Evolutionary conservation across 176 grass and related monocot species (phyloP).

Genomic region (Hordeum marinum): DNA sequence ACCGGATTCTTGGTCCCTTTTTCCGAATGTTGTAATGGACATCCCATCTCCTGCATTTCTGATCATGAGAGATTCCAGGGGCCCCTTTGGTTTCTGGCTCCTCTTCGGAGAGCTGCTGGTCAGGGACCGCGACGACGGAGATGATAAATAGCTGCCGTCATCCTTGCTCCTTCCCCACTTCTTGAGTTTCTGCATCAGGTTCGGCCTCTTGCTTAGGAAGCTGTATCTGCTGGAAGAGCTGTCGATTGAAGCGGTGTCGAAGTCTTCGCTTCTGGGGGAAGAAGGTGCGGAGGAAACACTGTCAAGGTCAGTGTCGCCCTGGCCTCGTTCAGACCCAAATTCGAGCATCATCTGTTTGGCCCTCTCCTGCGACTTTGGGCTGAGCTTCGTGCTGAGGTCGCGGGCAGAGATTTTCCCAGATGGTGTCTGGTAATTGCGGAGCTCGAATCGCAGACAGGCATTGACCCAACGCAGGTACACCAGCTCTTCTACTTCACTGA

Average conservation of each 20-base stretch:
- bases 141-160: slow-evolving; percentile 43
- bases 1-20: slow-evolving; percentile 54
- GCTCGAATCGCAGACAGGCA: slow-evolving; percentile 83
- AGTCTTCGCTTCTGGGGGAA: slow-evolving; percentile 78
- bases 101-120: slow-evolving; percentile 46
- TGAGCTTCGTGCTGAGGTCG: slow-evolving; percentile 78
- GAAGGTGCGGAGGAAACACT: slow-evolving; percentile 75
- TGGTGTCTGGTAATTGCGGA: slow-evolving; percentile 69
- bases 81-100: slow-evolving; percentile 49
- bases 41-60: slow-evolving; percentile 84
- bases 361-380: slow-evolving; percentile 79
- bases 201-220: slow-evolving; percentile 66
- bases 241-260: slow-evolving; percentile 76
- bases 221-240: slow-evolving; percentile 83
- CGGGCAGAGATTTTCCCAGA: slow-evolving; percentile 68
- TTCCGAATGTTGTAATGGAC: slow-evolving; percentile 81
- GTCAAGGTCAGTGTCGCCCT: slow-evolving; percentile 87
- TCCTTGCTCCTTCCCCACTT: slow-evolving; percentile 85
- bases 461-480: slow-evolving; percentile 97
- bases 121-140: slow-evolving; percentile 43
- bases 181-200: slow-evolving; percentile 83
- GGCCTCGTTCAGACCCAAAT: slow-evolving; percentile 82
- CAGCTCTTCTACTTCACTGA: slow-evolving; percentile 92
- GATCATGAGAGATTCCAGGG: slow-evolving; percentile 84
- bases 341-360: slow-evolving; percentile 86